phyloP scores from a whole-genome alignment of 371 early-diverging fungal genomes.

The Actinomortierella wolfii region DNA sequence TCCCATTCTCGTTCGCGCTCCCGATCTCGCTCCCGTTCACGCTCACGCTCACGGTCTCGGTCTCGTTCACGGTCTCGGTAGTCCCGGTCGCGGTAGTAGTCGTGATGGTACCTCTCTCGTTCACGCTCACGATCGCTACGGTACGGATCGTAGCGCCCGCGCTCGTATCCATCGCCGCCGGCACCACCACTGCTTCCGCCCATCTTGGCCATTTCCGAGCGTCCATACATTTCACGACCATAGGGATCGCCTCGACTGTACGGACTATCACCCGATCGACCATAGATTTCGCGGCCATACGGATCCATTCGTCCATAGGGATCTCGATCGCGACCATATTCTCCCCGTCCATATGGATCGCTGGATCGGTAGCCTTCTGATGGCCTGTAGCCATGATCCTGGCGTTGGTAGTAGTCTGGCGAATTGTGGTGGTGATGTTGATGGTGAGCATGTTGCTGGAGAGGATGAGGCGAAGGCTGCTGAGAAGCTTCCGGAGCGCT shows the following conservation, averaged over 20 bases:
- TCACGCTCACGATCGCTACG: slow-evolving; percentile 43
- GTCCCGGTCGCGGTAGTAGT: slow-evolving; percentile 39
- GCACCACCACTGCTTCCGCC: background rate
- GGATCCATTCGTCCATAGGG: slow-evolving; percentile 22
- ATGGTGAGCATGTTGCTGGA: too few species aligned
- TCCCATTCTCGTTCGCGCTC: slow-evolving; percentile 39
- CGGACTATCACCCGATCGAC: slow-evolving; percentile 23
- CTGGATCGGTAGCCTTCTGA: slow-evolving; percentile 26
- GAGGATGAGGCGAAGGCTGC: too few species aligned
- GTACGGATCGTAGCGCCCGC: slow-evolving; percentile 41
- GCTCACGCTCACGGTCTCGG: slow-evolving; percentile 30
- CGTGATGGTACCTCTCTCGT: slow-evolving; percentile 29
- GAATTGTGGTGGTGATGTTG: slow-evolving; percentile 18
- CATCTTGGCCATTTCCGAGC: slow-evolving; percentile 23
- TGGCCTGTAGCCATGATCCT: slow-evolving; percentile 2
- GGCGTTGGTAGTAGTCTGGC: slow-evolving; percentile 19
- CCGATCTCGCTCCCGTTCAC: slow-evolving; percentile 29
- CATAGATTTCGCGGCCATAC: slow-evolving; percentile 31
- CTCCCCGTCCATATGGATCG: slow-evolving; percentile 21
- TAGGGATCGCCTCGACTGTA: slow-evolving; percentile 34
- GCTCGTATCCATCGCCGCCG: slow-evolving; percentile 18
- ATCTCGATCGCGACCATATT: slow-evolving; percentile 32
- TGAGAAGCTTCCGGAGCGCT: background rate
- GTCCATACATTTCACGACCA: slow-evolving; percentile 20
- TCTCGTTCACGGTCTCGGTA: slow-evolving; percentile 33